A percentile compares a stretch with the other conserved stretches of the same genome.
Conservation (phyloP, 2,329 filamentous ascomycete genomes). For the Aureobasidium sp. region DNA sequence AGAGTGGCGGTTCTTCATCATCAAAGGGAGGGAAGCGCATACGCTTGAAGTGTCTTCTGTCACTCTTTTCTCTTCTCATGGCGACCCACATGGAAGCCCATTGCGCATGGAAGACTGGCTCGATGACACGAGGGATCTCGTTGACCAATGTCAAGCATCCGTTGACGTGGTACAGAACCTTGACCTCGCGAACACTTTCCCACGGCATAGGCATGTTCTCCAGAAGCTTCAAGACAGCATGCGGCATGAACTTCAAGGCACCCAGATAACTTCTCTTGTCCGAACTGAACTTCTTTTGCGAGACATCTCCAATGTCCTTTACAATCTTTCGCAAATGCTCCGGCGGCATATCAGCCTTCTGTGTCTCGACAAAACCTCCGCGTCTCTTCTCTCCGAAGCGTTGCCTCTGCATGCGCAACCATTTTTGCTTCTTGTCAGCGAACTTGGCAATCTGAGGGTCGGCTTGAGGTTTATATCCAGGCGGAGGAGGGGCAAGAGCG, state of each 20-base stretch:
- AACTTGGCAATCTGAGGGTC: constrained; percentile 89
- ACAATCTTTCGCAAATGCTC: constrained; percentile 98
- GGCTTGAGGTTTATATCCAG: constrained; percentile 70
- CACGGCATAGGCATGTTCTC: constrained; percentile 99
- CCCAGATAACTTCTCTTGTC: constrained; percentile 98
- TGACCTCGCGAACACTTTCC: constrained; percentile 93
- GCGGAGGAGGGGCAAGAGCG: constrained; percentile 60
- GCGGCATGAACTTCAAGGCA: constrained; percentile 97
- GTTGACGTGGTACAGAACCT: constrained; percentile 97
- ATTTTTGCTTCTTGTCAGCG: constrained; percentile 98
- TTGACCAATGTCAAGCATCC: constrained; percentile 95
- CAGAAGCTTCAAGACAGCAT: constrained; percentile 90
- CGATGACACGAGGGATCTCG: constrained; percentile 91
- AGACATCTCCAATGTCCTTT: constrained; percentile 96
- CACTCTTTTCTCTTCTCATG: constrained; percentile 97
- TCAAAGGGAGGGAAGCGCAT: constrained; percentile 99
- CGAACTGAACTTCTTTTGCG: constrained; percentile 97
- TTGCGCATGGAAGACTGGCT: constrained; percentile 94
- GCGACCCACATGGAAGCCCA: constrained; percentile 99
- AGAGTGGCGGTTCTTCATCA: constrained; percentile 93
- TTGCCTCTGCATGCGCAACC: constrained; percentile 83
- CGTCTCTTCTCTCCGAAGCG: constrained; percentile 96
- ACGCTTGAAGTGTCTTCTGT: constrained; percentile 90
- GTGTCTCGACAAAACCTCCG: constrained; percentile 91
- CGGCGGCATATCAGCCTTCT: constrained; percentile 97